Percentiles rank a stretch among this genome's conserved stretches.
Conservation (phyloP, 164 flowering plant genomes). For the Macadamia integrifolia region DNA sequence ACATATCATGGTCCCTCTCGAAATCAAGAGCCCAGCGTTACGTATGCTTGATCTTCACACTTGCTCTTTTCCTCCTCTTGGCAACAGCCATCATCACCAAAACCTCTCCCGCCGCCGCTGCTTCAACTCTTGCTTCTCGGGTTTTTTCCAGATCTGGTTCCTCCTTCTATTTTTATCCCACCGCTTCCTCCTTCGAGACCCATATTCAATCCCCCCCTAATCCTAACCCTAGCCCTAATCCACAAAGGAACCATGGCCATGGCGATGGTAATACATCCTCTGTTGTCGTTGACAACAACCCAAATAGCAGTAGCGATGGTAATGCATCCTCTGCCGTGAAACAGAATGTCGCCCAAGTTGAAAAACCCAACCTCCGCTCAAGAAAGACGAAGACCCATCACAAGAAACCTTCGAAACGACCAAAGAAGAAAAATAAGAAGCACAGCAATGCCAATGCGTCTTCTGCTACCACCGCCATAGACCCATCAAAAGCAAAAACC, state of each 20-base stretch:
- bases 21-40: slow-evolving; percentile 22
- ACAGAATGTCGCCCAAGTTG: not conserved
- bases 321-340: slow-evolving; percentile 6
- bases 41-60: slow-evolving; percentile 10
- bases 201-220: too few relatives aligned
- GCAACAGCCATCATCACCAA: slow-evolving; percentile 12
- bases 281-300: not conserved
- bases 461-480: slow-evolving; percentile 6
- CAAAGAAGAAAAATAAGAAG: too few relatives aligned
- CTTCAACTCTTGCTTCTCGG: slow-evolving; percentile 18
- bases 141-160: slow-evolving; percentile 18
- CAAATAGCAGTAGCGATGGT: not conserved
- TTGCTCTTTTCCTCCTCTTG: slow-evolving; percentile 24
- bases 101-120: slow-evolving; percentile 11
- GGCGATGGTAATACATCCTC: not conserved
- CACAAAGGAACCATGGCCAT: too few relatives aligned
- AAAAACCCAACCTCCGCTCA: too few relatives aligned
- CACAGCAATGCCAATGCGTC: too few relatives aligned
- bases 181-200: not conserved
- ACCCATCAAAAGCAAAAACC: slow-evolving; percentile 8
- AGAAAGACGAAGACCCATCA: too few relatives aligned
- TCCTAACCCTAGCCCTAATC: too few relatives aligned
- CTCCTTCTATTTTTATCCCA: not conserved
- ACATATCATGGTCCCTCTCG: slow-evolving; percentile 14
- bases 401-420: too few relatives aligned